Base-by-base conservation (phyloP, 345 rosid genomes). In the Pugionium cornutum region DNA sequence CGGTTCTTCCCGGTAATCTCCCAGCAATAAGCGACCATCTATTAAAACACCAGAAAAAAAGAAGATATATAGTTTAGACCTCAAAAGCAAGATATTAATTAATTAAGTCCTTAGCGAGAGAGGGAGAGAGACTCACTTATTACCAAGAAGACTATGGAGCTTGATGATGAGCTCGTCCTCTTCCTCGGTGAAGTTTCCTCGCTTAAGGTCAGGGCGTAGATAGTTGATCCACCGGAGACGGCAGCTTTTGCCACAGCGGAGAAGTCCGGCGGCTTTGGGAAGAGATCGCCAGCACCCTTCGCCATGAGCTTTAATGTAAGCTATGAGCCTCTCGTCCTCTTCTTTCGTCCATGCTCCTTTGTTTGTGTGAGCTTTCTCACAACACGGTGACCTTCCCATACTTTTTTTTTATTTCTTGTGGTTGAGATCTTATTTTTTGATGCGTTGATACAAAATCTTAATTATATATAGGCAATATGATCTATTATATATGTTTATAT, bases 21-120 rank as follows among this genome's bases (percentile, higher is more conserved):
- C 86, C 92, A 0, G 96, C 96, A 25, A 89, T 89, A 34, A 89
- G 78, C 5, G 97, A 89, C 97, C 97, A 89, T 70, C 97, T 89
- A 64, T 31, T 27, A 54, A 11, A 28, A 52, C 25, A 48, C 42
- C n/a, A 72, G 4, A 7, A 37, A 1, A 1, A 9, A 25, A 29
- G 2, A 25, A 44, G 18, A 6, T 27, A n/a, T n/a, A n/a, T n/a
- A 26, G 3, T 46, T 71, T 64, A 63, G 44, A 40, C 41, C 31
- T 25, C 3, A 1, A 58, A 11, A 2, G 11, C 29, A n/a, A 37
- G 1, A 6, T 9, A 9, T 55, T 44, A 36, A 8, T 37, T 7
- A 45, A 44, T 6, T 5, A 25, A 6, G 4, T 25, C 10, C 4
- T 10, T 6, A 7, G 2, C 10, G 2, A 29, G 7, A 50, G 55